phyloP scores from a whole-genome alignment of 352 stramenopile genomes.

The Chrysophaeum taylorii region DNA sequence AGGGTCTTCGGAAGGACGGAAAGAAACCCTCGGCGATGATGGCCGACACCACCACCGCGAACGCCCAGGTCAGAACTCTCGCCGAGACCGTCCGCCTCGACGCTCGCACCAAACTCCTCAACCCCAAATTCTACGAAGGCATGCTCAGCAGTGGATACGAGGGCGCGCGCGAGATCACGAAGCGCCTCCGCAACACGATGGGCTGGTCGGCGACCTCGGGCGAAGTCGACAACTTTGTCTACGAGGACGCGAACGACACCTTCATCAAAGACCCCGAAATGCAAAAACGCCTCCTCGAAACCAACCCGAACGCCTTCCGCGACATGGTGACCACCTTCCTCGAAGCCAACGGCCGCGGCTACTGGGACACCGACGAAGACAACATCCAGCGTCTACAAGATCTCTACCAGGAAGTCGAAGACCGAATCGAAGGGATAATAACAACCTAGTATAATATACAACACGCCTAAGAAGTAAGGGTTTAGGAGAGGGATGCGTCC shows the following conservation, averaged over 20 bases:
- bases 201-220: conserved; percentile 67
- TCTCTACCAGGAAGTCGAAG: conserved; percentile 68
- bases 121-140: conserved; percentile 75
- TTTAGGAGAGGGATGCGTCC: no score
- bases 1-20: conserved; percentile 62
- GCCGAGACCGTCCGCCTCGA: conserved; percentile 67
- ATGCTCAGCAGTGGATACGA: conserved; percentile 71
- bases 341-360: conserved; percentile 66
- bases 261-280: conserved; percentile 72
- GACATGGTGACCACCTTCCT: conserved; percentile 75
- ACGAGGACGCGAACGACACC: conserved; percentile 67
- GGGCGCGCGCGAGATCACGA: conserved; percentile 68
- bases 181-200: conserved; percentile 71
- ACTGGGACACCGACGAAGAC: conserved; percentile 70
- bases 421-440: conserved; percentile 70
- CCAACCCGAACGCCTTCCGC: conserved; percentile 68
- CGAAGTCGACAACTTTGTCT: conserved; percentile 76
- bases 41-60: conserved; percentile 71
- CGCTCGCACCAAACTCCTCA: conserved; percentile 69
- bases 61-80: conserved; percentile 64
- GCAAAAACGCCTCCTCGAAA: conserved; percentile 61
- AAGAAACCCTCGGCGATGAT: conserved; percentile 70
- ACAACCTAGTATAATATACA: conserved; percentile 14
- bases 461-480: no score
- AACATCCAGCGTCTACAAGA: conserved; percentile 69